phyloP scores from a whole-genome alignment of 2,329 filamentous ascomycete genomes.

The Paracamarosporium sp. region DNA sequence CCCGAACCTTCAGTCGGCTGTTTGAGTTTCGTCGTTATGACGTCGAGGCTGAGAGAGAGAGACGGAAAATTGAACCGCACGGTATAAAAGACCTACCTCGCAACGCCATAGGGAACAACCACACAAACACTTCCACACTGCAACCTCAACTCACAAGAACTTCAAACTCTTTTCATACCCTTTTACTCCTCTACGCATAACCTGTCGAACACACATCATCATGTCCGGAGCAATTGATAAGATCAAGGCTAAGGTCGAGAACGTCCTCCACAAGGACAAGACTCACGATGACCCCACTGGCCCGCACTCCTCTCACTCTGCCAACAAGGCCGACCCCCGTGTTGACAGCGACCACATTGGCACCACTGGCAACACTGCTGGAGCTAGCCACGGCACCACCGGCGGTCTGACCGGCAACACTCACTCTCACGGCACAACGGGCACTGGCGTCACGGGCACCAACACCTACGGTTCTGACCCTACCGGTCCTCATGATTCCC shows the following conservation, averaged over 20 bases:
- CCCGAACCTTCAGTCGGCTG: neutral
- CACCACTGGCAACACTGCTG: constrained; percentile 4
- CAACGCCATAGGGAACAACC: constrained; percentile 7
- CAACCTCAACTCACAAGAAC: constrained; percentile 2
- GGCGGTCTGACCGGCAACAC: neutral
- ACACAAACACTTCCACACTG: constrained; percentile 17
- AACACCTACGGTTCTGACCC: constrained; percentile 24
- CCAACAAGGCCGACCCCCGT: constrained; percentile 40
- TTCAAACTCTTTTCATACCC: constrained; percentile 7
- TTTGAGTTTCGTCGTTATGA: constrained; percentile 6
- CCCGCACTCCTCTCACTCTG: constrained; percentile 18
- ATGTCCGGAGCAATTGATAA: constrained; percentile 43
- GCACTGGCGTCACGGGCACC: constrained; percentile 13
- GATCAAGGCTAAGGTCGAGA: constrained; percentile 48
- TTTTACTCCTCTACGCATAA: neutral
- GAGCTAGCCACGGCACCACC: neutral
- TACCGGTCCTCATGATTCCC: constrained; percentile 36
- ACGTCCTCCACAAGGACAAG: constrained; percentile 46
- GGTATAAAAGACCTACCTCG: constrained; percentile 9
- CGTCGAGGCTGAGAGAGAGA: neutral
- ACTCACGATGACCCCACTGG: constrained; percentile 19
- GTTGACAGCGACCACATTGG: constrained; percentile 33
- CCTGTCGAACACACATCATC: constrained; percentile 16
- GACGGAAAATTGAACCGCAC: neutral
- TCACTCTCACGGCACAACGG: neutral